phyloP scores from a whole-genome alignment of 345 rosid genomes.

The Bruguiera gymnorhiza region DNA sequence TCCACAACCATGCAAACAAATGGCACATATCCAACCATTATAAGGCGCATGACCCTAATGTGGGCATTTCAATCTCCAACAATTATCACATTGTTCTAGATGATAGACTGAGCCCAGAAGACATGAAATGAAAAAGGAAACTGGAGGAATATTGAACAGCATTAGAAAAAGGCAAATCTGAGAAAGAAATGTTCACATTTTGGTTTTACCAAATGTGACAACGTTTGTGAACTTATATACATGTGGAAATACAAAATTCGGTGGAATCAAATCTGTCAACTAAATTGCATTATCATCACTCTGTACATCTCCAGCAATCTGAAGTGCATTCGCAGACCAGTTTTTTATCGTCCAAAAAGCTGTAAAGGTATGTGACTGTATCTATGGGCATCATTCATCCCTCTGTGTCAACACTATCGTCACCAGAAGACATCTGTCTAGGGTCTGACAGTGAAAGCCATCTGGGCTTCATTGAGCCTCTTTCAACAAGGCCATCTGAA shows the following conservation, averaged over 20 bases:
- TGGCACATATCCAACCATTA: constrained; percentile 1
- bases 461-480: constrained; percentile 57
- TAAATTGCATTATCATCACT: constrained; percentile 40
- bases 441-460: constrained; percentile 69
- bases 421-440: constrained; percentile 71
- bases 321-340: constrained; percentile 59
- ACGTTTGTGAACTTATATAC: constrained; percentile 32
- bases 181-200: constrained; percentile 44
- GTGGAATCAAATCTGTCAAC: constrained; percentile 33
- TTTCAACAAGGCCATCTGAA: constrained; percentile 66
- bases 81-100: constrained; percentile 8
- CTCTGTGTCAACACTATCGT: constrained; percentile 66
- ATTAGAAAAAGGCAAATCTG: constrained; percentile 6
- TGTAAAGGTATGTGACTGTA: constrained; percentile 21
- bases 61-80: constrained; percentile 3
- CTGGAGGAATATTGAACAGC: constrained; percentile 16
- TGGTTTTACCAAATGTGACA: constrained; percentile 52
- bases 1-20: constrained; percentile 6
- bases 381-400: constrained; percentile 37
- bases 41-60: not conserved
- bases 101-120: constrained; percentile 7
- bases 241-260: constrained; percentile 39
- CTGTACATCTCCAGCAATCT: constrained; percentile 53
- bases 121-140: constrained; percentile 17
- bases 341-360: constrained; percentile 29